phyloP scores from a whole-genome alignment of 345 rosid species.

The Eucalyptus erythrocorys region DNA sequence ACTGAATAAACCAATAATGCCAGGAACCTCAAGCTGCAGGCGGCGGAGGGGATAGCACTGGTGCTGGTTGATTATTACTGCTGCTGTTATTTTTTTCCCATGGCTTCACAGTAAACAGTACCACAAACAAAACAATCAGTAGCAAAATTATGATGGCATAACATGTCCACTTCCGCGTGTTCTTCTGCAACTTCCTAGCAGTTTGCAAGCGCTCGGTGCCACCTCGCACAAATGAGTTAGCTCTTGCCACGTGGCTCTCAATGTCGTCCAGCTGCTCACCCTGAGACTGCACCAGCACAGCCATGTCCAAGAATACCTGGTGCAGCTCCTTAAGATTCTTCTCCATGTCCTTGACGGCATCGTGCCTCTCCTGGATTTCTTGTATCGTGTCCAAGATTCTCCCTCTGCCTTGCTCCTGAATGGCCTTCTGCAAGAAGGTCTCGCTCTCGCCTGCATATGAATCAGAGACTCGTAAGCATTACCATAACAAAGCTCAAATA shows the following conservation, averaged over 20 bases:
- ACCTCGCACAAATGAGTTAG: slow-evolving; percentile 51
- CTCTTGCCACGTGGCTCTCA: slow-evolving; percentile 63
- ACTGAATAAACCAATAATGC: neutral
- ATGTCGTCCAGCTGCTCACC: slow-evolving; percentile 75
- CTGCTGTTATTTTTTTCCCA: slow-evolving; percentile 5
- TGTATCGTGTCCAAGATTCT: slow-evolving; percentile 65
- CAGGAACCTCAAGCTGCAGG: neutral
- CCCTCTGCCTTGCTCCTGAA: slow-evolving; percentile 77
- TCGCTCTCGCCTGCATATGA: slow-evolving; percentile 48
- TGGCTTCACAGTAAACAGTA: slow-evolving; percentile 15
- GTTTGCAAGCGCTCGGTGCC: slow-evolving; percentile 41
- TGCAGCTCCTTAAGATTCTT: slow-evolving; percentile 64
- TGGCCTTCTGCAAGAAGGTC: slow-evolving; percentile 68
- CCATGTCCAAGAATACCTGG: slow-evolving; percentile 82
- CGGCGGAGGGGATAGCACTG: neutral
- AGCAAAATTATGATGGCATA: slow-evolving; percentile 22
- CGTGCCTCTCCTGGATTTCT: slow-evolving; percentile 78
- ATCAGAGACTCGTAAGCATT: neutral
- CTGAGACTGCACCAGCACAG: slow-evolving; percentile 71
- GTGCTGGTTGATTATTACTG: neutral
- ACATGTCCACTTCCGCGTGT: slow-evolving; percentile 62
- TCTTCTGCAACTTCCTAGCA: slow-evolving; percentile 46
- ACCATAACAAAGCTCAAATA: neutral
- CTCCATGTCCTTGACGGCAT: slow-evolving; percentile 76
- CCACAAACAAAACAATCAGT: slow-evolving; percentile 14